Percentiles rank a stretch among this genome's conserved stretches.
Conservation (phyloP, 1,284 basidiomycete genomes). For the Phenoliferia sp. region DNA sequence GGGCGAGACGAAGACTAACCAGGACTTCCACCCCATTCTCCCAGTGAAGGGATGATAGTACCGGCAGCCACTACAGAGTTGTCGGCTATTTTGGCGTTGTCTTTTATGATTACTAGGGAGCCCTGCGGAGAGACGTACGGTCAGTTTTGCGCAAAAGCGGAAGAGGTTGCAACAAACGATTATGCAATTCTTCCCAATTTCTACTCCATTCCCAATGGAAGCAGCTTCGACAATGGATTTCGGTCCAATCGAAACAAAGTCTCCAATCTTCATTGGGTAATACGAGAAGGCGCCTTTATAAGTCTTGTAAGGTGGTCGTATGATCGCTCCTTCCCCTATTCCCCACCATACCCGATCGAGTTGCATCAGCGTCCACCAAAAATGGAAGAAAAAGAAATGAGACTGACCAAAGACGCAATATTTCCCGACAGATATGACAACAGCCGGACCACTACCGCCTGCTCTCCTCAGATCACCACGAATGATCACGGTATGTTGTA, state of each 20-base stretch:
- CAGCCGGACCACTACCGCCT: slow-evolving; percentile 76
- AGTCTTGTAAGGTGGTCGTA: slow-evolving; percentile 78
- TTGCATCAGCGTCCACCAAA: no score
- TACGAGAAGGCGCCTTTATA: slow-evolving; percentile 87
- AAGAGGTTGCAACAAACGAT: slow-evolving; percentile 57
- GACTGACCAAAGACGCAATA: slow-evolving; percentile 91
- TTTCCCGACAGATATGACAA: slow-evolving; percentile 85
- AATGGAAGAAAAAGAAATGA: no score
- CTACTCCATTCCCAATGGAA: slow-evolving; percentile 85
- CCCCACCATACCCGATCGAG: no score
- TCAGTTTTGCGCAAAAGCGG: background rate
- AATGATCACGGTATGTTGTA: slow-evolving; percentile 79
- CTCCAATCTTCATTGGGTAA: slow-evolving; percentile 94
- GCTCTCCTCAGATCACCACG: slow-evolving; percentile 70
- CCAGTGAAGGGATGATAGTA: slow-evolving; percentile 83
- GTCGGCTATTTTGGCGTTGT: slow-evolving; percentile 82
- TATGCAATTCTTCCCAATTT: slow-evolving; percentile 91
- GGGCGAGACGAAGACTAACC: slow-evolving; percentile 49
- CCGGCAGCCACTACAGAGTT: slow-evolving; percentile 85
- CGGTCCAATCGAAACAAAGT: slow-evolving; percentile 88
- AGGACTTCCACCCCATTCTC: slow-evolving; percentile 83
- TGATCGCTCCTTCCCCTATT: slow-evolving; percentile 78
- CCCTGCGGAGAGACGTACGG: slow-evolving; percentile 56
- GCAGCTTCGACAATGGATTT: slow-evolving; percentile 87
- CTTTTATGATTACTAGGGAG: slow-evolving; percentile 94